These are phyloP conservation scores for Hyparrhenia diplandra DNA, from an alignment of 176 grass and related monocot species.

Conservation along the genomic window DNA sequence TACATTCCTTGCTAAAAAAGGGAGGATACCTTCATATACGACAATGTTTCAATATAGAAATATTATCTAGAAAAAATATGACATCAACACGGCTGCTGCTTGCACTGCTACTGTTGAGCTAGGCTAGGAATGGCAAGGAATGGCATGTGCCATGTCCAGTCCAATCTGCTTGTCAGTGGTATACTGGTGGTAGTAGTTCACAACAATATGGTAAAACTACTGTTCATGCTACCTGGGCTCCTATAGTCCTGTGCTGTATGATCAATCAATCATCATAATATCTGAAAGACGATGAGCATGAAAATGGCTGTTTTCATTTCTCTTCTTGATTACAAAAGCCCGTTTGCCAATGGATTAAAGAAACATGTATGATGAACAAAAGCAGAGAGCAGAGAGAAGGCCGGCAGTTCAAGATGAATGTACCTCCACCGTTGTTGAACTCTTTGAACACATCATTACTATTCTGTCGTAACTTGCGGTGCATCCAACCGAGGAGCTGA, in stretches of 20 bases:
- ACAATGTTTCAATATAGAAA: background rate
- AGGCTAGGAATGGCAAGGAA: no score
- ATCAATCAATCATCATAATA: no score
- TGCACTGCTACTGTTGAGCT: no score
- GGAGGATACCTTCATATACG: background rate
- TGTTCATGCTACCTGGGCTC: background rate
- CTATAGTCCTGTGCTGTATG: no score
- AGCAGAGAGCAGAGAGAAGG: background rate
- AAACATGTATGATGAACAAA: background rate
- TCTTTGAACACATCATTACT: slow-evolving; percentile 78
- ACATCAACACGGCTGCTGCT: background rate
- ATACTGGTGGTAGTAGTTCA: no score
- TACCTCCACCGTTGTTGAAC: slow-evolving; percentile 46
- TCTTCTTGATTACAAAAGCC: background rate
- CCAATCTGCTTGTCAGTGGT: no score
- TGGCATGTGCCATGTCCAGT: slow-evolving; percentile 11
- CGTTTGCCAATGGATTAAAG: background rate
- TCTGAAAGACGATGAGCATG: background rate
- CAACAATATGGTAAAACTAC: background rate
- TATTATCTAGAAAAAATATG: background rate
- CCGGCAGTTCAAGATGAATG: background rate
- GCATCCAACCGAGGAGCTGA: slow-evolving; percentile 97
- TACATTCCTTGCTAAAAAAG: background rate
- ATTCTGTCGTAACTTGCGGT: slow-evolving; percentile 73
- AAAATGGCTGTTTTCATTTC: background rate